Evolutionary conservation across 257 asterid genomes (phyloP).

Genomic region (Osmanthus fragrans): DNA sequence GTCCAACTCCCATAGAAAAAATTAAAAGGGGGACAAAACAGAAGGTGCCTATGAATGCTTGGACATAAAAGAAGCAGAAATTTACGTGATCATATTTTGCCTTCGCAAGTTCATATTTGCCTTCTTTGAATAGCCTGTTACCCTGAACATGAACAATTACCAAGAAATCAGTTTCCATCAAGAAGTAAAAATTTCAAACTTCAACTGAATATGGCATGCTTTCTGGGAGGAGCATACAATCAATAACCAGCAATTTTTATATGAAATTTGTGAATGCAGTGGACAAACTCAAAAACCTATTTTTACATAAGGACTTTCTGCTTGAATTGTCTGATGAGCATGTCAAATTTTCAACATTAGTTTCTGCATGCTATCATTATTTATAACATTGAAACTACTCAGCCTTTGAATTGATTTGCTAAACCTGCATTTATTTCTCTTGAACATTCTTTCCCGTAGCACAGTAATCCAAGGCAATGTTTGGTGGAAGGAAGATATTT

Average conservation of each 20-base stretch:
- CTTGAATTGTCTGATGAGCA: not conserved
- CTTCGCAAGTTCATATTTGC: constrained; percentile 91
- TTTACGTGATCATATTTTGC: constrained; percentile 89
- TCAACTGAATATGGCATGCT: constrained; percentile 2
- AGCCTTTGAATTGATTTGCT: not conserved
- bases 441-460: not conserved
- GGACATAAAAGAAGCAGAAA: constrained; percentile 19
- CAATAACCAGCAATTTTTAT: not conserved
- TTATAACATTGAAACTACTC: not conserved
- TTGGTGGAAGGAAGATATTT: not conserved
- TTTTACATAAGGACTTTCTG: not conserved
- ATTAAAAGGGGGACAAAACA: not conserved
- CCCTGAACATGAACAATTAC: constrained; percentile 65
- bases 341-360: not conserved
- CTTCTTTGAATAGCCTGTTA: constrained; percentile 95
- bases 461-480: not conserved
- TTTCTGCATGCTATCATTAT: not conserved
- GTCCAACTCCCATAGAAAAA: not conserved
- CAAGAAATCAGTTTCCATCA: constrained; percentile 17
- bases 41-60: constrained; percentile 11
- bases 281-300: not conserved
- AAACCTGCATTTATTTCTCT: not conserved
- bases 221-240: not conserved
- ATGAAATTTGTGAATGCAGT: not conserved
- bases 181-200: not conserved